Conservation (phyloP, 2,329 filamentous ascomycete species). For the Trichophyton verrucosum region DNA sequence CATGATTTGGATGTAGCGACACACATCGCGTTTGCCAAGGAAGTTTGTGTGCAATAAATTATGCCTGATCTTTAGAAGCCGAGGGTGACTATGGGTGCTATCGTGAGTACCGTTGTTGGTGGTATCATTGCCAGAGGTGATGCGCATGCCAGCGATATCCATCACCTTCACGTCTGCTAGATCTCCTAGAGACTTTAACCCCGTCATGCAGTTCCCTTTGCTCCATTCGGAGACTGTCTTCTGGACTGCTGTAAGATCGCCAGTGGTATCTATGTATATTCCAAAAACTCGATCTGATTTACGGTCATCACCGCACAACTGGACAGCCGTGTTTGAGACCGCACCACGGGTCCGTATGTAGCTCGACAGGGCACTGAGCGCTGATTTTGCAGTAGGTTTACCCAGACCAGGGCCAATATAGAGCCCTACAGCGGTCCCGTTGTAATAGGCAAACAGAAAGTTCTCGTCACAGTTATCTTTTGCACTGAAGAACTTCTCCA, state of each 20-base stretch:
- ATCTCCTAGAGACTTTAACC: background rate
- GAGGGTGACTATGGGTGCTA: background rate
- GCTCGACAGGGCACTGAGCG: background rate
- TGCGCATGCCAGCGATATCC: background rate
- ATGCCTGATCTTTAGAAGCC: background rate
- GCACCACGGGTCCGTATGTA: background rate
- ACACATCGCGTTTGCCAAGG: background rate
- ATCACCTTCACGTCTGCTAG: background rate
- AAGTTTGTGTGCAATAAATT: slow-evolving; percentile 6
- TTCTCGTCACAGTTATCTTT: slow-evolving; percentile 6
- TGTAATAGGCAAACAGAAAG: slow-evolving; percentile 3
- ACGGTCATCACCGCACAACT: slow-evolving; percentile 1
- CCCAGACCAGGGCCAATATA: slow-evolving; percentile 4
- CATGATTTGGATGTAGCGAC: slow-evolving; percentile 21
- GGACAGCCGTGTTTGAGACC: background rate
- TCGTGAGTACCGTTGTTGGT: background rate
- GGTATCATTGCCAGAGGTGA: background rate
- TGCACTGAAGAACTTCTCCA: background rate
- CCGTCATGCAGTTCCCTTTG: background rate
- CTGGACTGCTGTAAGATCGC: background rate
- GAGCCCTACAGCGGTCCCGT: background rate
- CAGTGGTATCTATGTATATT: slow-evolving; percentile 1
- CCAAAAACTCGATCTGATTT: slow-evolving; percentile 1
- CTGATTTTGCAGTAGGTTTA: slow-evolving; percentile 3
- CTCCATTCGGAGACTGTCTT: background rate